Evolutionary conservation across 2,329 filamentous ascomycete genomes (phyloP), one percentile per base, ranked within the genome.

Genomic region (Dothistroma pini): DNA sequence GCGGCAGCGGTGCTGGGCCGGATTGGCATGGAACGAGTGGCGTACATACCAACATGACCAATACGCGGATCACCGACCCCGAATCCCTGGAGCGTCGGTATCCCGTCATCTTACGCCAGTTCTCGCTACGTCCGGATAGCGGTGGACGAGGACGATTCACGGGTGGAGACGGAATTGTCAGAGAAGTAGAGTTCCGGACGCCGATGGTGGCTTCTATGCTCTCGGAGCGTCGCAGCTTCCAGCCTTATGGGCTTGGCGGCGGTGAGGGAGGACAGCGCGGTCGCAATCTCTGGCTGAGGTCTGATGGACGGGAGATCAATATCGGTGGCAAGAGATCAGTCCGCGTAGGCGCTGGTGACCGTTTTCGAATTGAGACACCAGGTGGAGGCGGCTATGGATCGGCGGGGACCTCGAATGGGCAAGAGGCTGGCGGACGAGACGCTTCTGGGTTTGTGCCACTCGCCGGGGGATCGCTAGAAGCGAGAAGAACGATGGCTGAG

Each of bases 31-130:
- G 90, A 41, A 87, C 88, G 11, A 85, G 80, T 56, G 89, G 89
- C n/a, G 89, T 93, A n/a, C 89, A 93, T 72, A 89, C 85, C 1
- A 89, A 93, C 76, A 92, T 93, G 88, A 93, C 90, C 6, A 95
- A 95, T 74, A 93, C 90, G 3, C 83, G 89, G 14, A 93, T 93
- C 71, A 93, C 90, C 0, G 90, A 93, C 71, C 82, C 87, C 0
- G 90, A 95, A 72, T 84, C 92, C 7, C 89, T 93, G 66, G 90
- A 93, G 77, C 81, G 88, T 31, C 79, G 90, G 8, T 92, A 92
- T 70, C 89, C 89, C 0, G 89, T 92, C 1, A 74, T 95, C 1
- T 76, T 95, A 38, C 80, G 87, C 5, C 83, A 89, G 66, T 93
- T 93, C 73, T 81, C 82, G 12, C 76, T 93, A 11, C 77, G 90